Base-by-base conservation (phyloP, 2,329 filamentous ascomycete species). In the Elsinoe arachidis region DNA sequence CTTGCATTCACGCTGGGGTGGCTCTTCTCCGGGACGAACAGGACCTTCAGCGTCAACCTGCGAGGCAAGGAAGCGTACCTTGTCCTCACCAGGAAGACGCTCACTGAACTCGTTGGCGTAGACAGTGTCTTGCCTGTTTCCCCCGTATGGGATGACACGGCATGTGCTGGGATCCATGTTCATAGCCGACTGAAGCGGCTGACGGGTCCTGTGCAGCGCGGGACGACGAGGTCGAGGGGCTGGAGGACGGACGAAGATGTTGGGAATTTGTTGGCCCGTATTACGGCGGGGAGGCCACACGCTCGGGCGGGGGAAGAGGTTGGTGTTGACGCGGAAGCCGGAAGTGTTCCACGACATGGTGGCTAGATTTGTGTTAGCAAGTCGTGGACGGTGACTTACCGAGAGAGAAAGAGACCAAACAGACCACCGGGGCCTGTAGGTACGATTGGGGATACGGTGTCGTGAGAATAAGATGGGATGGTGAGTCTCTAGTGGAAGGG, bases 331-430 rank as follows among this genome's bases (percentile, higher is more conserved):
- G 26, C 26, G 26, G 7, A 30, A 30, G 7, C 9, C 9, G 26
- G 26, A 30, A 30, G 26, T 30, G 26, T 30, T 30, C 26, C 26
- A 12, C 15, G 21, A 26, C 49, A 39, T 39, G 10, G 11, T 53
- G 49, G 38, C 49, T 53, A 34, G 15, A 30, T 15, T 23, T n/a
- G 34, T 35, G 30, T 53, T 53, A 53, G 49, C 34, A 39, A 53
- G 49, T 39, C 35, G 49, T 34, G 49, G 49, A 39, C 14, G 26
- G 14, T 38, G 34, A 38, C 49, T 53, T 39, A 53, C 49, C 26
- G 34, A 19, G 49, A 12, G 3, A 35, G 23, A 19, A 17, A 39
- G 34, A 26, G 7, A 15, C 49, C 49, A 23, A 38, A 39, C 49
- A 53, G 49, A 39, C 15, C 49, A 39, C 49, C 49, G 26, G 49